Conservation (phyloP, 768 basidiomycete genomes). For the Podaxis carcinomalis region DNA sequence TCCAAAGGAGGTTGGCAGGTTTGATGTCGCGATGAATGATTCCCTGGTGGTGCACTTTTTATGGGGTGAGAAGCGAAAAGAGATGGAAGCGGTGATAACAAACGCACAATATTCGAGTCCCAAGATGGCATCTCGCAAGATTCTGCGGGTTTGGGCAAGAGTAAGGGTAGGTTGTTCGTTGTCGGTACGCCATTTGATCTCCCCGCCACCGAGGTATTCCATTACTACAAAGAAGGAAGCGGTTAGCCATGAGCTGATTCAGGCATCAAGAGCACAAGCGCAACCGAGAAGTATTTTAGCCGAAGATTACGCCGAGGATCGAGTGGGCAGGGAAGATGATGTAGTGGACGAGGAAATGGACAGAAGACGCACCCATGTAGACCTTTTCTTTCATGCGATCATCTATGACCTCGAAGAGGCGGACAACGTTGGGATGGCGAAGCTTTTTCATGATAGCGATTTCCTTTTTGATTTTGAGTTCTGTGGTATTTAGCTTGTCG, state of each 20-base stretch:
- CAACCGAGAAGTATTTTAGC: conserved; percentile 1
- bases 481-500: conserved; percentile 66
- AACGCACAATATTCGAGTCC: conserved; percentile 92
- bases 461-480: conserved; percentile 85
- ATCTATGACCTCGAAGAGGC: conserved; percentile 92
- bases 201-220: conserved; percentile 94
- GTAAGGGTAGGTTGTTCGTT: conserved; percentile 70
- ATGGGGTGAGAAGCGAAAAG: conserved; percentile 9
- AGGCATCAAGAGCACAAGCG: not conserved
- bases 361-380: conserved; percentile 75
- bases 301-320: conserved; percentile 5
- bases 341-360: not conserved
- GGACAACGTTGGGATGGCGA: conserved; percentile 83
- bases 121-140: conserved; percentile 89
- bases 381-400: conserved; percentile 85
- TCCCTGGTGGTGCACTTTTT: conserved; percentile 91
- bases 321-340: not conserved
- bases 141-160: conserved; percentile 78
- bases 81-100: conserved; percentile 11
- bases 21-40: conserved; percentile 99
- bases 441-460: conserved; percentile 99
- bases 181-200: conserved; percentile 82
- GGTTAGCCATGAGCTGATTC: conserved; percentile 11
- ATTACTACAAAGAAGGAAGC: conserved; percentile 54
- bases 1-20: conserved; percentile 94